A percentile compares a stretch with the other conserved stretches of the same genome.
Evolutionary conservation across 2,329 filamentous ascomycete species (phyloP).

Genomic region (Pyrenophora graminea): DNA sequence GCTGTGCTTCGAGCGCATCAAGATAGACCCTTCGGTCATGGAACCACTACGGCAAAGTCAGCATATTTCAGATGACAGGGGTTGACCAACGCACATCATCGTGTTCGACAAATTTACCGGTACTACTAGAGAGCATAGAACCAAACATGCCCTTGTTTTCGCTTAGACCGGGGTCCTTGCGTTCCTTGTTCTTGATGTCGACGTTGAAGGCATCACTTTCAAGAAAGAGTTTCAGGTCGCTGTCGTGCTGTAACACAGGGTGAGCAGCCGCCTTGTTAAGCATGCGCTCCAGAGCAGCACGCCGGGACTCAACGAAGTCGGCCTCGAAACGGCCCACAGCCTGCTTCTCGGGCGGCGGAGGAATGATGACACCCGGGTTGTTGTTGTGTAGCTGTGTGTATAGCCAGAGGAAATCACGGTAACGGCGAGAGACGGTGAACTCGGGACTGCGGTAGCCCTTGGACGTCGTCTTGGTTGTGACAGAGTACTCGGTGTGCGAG

Average conservation of each 20-base stretch:
- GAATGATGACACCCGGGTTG: constrained; percentile 92
- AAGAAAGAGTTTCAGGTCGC: constrained; percentile 91
- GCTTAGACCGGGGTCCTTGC: constrained; percentile 79
- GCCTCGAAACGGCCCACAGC: constrained; percentile 93
- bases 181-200: constrained; percentile 97
- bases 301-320: constrained; percentile 92
- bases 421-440: constrained; percentile 90
- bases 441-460: constrained; percentile 93
- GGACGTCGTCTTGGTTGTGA: constrained; percentile 92
- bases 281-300: constrained; percentile 94
- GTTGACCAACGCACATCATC: constrained; percentile 72
- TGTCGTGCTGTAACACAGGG: constrained; percentile 87
- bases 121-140: constrained; percentile 74
- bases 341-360: constrained; percentile 96
- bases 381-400: constrained; percentile 94
- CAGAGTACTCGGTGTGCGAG: constrained; percentile 96
- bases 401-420: constrained; percentile 96
- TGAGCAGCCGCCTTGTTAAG: constrained; percentile 93
- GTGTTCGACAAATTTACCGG: constrained; percentile 90
- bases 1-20: constrained; percentile 87
- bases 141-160: constrained; percentile 95
- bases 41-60: constrained; percentile 72
- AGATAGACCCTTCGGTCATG: constrained; percentile 94
- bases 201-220: constrained; percentile 96
- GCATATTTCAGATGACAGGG: neutral